Conservation (phyloP, 2,329 filamentous ascomycete species). For the Colletotrichum aenigma region DNA sequence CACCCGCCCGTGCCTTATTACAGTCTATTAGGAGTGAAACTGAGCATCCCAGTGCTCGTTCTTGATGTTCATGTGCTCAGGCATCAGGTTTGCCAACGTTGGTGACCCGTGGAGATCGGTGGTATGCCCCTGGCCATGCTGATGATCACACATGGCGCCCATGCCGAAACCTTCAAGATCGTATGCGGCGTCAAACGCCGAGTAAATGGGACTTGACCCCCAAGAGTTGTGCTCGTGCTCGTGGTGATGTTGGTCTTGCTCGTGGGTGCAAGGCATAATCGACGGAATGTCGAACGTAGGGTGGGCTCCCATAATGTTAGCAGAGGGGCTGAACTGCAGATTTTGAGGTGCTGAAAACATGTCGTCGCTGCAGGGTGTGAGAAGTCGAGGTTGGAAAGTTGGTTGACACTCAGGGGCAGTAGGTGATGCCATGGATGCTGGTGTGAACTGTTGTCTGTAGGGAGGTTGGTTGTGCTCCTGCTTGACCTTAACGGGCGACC, state of each 20-base stretch:
- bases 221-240: constrained; percentile 32
- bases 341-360: constrained; percentile 31
- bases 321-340: constrained; percentile 34
- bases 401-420: constrained; percentile 31
- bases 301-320: constrained; percentile 33
- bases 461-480: constrained; percentile 37
- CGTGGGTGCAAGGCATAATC: constrained; percentile 25
- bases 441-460: constrained; percentile 38
- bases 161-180: constrained; percentile 39
- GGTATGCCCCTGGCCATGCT: constrained; percentile 32
- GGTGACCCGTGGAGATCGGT: constrained; percentile 28
- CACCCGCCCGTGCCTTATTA: background rate
- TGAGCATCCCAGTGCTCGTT: constrained; percentile 36
- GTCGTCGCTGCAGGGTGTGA: constrained; percentile 62
- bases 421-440: constrained; percentile 39
- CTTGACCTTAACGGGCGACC: constrained; percentile 36
- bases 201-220: constrained; percentile 37
- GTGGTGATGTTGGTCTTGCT: constrained; percentile 31
- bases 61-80: constrained; percentile 35
- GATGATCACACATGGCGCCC: constrained; percentile 30
- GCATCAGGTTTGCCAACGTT: constrained; percentile 26
- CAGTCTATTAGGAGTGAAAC: background rate
- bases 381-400: constrained; percentile 43
- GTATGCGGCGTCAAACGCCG: constrained; percentile 45
- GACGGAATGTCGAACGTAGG: constrained; percentile 32